These are phyloP conservation scores for Ambrosiella beaveri DNA, from an alignment of 2,329 filamentous ascomycete species.

Conservation along the genomic window DNA sequence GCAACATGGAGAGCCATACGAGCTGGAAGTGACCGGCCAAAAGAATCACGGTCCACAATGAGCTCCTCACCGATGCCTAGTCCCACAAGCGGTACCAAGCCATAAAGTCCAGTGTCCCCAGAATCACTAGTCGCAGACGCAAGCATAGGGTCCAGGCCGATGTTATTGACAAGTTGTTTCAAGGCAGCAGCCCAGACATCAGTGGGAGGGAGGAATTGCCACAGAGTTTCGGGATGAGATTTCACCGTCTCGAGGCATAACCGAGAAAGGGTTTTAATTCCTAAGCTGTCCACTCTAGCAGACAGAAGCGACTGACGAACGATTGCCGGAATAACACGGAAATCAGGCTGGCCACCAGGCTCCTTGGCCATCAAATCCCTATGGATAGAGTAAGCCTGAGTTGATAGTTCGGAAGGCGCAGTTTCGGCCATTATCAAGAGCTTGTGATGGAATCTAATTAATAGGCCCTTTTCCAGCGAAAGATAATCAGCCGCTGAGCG, in stretches of 20 bases:
- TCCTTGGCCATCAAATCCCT: too few species aligned
- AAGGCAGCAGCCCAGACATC: conserved; percentile 51
- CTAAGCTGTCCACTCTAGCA: neutral
- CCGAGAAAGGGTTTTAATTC: conserved; percentile 15
- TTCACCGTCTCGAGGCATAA: conserved; percentile 28
- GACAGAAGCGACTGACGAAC: too few species aligned
- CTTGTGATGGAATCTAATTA: too few species aligned
- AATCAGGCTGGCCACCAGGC: too few species aligned
- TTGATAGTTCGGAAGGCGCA: too few species aligned
- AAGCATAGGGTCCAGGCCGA: conserved; percentile 44
- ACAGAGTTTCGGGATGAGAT: conserved; percentile 19
- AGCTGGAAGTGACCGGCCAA: conserved; percentile 54
- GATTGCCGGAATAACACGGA: too few species aligned
- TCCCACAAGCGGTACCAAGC: conserved; percentile 46
- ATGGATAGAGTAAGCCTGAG: too few species aligned
- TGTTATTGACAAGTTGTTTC: conserved; percentile 25
- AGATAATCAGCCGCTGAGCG: neutral
- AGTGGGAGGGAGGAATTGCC: conserved; percentile 44
- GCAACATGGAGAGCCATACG: conserved; percentile 49
- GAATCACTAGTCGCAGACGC: conserved; percentile 46
- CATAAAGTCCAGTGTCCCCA: conserved; percentile 33
- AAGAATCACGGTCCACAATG: conserved; percentile 42
- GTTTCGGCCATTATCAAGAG: too few species aligned
- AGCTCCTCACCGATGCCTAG: conserved; percentile 56
- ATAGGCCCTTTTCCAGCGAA: too few species aligned